Evolutionary conservation across 495 filamentous ascomycete genomes (phyloP), one percentile per base, ranked within the genome.

Genomic region (Aspergillus egyptiacus): DNA sequence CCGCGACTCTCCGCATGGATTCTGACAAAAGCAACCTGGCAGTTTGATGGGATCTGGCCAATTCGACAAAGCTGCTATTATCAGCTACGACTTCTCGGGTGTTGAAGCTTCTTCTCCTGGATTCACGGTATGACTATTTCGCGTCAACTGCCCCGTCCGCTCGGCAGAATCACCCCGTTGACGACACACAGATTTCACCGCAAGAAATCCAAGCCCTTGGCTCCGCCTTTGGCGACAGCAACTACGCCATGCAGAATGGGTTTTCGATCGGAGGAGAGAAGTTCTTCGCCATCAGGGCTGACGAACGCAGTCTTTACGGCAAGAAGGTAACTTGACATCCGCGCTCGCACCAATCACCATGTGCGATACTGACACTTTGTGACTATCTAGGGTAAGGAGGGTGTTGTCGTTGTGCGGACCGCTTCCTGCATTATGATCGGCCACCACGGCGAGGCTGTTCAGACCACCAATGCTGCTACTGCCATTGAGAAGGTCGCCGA

Each of bases 41-140:
- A 91, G 91, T 80, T 80, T 97, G 55, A 79, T 97, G 61, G 87
- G 78, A 71, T 82, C 77, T 56, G 82, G 82, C 59, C 85, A 93
- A 67, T 71, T 96, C 68, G 86, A 93, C 75, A 83, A 86, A 71
- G 93, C 81, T 58, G 87, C 86, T 61, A 94, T 96, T 67, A 81
- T 91, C 72, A 87, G 83, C 69, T 71, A 68, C 50, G 82, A 84
- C 52, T 88, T 90, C 62, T 85, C 87, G 63, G 87, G 82, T 63
- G 75, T 83, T 55, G 95, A 91, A 88, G 91, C 91, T 48, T 61
- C 72, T n/a, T 78, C 81, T 17, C 14, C 76, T 15, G 79, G 73
- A 51, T 94, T 94, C 73, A 67, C 65, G 55, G 90, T 95, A 82
- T 63, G 83, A 49, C n/a, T 32, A 27, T 44, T 38, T 52, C 8